phyloP scores from a whole-genome alignment of 2,329 filamentous ascomycete species.

The Lasiodiplodia hormozganensis region DNA sequence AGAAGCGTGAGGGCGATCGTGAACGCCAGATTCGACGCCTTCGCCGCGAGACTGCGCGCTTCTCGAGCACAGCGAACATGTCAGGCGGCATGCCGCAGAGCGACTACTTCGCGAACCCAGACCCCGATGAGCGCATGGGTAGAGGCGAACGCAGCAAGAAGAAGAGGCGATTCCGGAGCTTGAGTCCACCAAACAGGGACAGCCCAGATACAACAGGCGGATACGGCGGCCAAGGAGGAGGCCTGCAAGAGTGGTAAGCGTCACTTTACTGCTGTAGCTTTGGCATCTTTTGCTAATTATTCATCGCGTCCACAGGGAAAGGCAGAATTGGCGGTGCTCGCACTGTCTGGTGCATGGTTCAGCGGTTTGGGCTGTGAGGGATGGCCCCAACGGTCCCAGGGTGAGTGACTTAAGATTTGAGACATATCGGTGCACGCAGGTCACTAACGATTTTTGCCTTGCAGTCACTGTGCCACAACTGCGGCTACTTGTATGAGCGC shows the following conservation, averaged over 20 bases:
- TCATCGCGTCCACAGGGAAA: conserved; percentile 61
- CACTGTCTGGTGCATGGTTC: conserved; percentile 90
- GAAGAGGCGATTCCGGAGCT: conserved; percentile 87
- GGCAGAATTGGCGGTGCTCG: conserved; percentile 82
- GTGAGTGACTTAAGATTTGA: conserved; percentile 60
- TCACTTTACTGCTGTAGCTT: not conserved
- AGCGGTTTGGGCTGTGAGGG: conserved; percentile 92
- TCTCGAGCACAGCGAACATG: conserved; percentile 86
- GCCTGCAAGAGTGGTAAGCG: conserved; percentile 54
- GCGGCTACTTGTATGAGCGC: conserved; percentile 86
- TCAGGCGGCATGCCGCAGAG: conserved; percentile 72
- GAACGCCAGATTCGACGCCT: conserved; percentile 88
- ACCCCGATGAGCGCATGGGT: conserved; percentile 81
- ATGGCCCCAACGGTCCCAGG: conserved; percentile 84
- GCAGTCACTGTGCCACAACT: conserved; percentile 90
- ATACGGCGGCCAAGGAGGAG: conserved; percentile 71
- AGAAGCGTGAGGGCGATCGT: conserved; percentile 92
- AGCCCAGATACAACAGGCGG: conserved; percentile 76
- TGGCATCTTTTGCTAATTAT: conserved; percentile 13
- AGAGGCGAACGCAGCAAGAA: conserved; percentile 93
- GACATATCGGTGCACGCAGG: not conserved
- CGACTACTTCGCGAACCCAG: conserved; percentile 66
- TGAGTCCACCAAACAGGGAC: conserved; percentile 81
- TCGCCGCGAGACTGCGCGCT: conserved; percentile 88
- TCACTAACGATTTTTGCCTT: conserved; percentile 22